Conservation (phyloP, 179 eudicot species). For the Vitellaria paradoxa region DNA sequence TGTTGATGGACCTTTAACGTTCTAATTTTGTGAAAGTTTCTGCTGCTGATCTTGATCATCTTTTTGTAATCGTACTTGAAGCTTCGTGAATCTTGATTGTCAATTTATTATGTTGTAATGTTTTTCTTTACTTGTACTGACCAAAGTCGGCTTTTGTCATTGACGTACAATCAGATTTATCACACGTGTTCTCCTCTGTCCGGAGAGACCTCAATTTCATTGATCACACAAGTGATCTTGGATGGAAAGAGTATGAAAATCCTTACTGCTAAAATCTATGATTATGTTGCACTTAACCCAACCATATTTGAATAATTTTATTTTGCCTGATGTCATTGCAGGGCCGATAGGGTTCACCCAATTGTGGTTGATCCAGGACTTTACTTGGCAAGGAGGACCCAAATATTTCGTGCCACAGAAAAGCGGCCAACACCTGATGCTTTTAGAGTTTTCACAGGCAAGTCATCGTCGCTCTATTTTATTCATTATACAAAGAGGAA, state of each 20-base stretch:
- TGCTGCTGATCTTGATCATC: not conserved
- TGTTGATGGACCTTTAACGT: not conserved
- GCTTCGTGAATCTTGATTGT: not conserved
- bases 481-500: not conserved
- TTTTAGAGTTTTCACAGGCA: conserved; percentile 88
- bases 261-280: conserved; percentile 13
- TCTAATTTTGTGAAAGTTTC: not conserved
- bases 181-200: conserved; percentile 68
- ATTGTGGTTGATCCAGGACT: conserved; percentile 89
- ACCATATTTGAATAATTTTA: conserved; percentile 7
- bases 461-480: not conserved
- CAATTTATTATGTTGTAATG: not conserved
- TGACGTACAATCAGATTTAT: conserved; percentile 52
- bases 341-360: conserved; percentile 64
- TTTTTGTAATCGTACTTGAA: not conserved
- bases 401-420: conserved; percentile 75
- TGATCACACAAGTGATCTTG: conserved; percentile 89
- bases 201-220: conserved; percentile 81
- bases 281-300: not conserved
- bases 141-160: conserved; percentile 9
- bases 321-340: conserved; percentile 24
- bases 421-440: conserved; percentile 80
- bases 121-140: conserved; percentile 10
- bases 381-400: conserved; percentile 76
- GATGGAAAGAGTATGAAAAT: conserved; percentile 89